Conservation (phyloP, 371 early-diverging fungal species). For the Mucor plumbeus region DNA sequence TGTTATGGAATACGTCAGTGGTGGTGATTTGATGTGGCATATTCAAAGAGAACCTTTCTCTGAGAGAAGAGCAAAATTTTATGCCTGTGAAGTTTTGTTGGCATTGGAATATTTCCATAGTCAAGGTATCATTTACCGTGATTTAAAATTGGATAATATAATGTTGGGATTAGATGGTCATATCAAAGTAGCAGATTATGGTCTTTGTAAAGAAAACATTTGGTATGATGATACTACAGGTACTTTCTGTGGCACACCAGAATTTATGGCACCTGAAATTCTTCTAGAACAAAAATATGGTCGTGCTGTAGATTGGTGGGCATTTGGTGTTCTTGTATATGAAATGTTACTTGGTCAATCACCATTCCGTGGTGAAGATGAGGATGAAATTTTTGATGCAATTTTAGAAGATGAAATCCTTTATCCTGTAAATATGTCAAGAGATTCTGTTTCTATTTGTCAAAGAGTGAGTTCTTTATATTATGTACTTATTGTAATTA, state of each 20-base stretch:
- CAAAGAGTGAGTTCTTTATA: slow-evolving; percentile 65
- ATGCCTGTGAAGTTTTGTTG: slow-evolving; percentile 95
- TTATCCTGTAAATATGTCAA: slow-evolving; percentile 91
- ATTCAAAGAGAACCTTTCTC: slow-evolving; percentile 89
- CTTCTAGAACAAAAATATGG: slow-evolving; percentile 84
- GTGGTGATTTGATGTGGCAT: slow-evolving; percentile 99
- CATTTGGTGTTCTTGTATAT: slow-evolving; percentile 89
- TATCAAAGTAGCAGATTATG: slow-evolving; percentile 99
- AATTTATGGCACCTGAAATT: slow-evolving; percentile 82
- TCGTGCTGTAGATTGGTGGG: slow-evolving; percentile 94
- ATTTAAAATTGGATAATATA: slow-evolving; percentile 56
- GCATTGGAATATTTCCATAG: slow-evolving; percentile 78
- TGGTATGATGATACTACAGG: slow-evolving; percentile 65
- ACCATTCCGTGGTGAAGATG: slow-evolving; percentile 95
- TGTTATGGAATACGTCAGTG: slow-evolving; percentile 99
- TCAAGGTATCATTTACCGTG: slow-evolving; percentile 58
- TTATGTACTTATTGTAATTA: neutral
- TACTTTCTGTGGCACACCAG: slow-evolving; percentile 93
- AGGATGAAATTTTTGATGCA: slow-evolving; percentile 95
- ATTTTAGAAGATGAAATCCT: slow-evolving; percentile 94
- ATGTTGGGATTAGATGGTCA: slow-evolving; percentile 85
- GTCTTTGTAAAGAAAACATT: slow-evolving; percentile 69
- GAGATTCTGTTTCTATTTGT: slow-evolving; percentile 89
- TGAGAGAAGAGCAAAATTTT: slow-evolving; percentile 91
- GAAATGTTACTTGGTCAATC: slow-evolving; percentile 96